Base-by-base conservation (phyloP, 345 rosid genomes). In the Acer campestre region DNA sequence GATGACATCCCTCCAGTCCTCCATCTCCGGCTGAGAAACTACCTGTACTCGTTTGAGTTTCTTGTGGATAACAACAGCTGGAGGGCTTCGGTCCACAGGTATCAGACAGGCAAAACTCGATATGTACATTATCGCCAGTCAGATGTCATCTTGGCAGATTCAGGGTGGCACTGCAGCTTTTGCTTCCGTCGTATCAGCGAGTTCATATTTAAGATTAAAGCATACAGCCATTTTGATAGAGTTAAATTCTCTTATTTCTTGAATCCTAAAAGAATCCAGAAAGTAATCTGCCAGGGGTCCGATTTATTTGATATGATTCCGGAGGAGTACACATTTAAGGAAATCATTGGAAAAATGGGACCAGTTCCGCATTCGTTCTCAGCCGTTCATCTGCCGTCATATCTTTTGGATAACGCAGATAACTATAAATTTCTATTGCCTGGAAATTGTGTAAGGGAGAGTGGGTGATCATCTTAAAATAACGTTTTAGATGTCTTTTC, bases 31-130 rank as follows among this genome's bases (percentile, higher is more conserved):
- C 84, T 93, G 48, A 90, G 87, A 83, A 93, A 93, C 66, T 93
- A 93, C 80, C 86, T 93, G 46, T 93, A 93, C 75, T 93, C 98
- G 0, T 93, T 90, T 31, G 98, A 93, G 90, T 93, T 90, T 84
- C 89, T 89, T 1, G 82, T 87, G 68, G 97, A 92, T 72, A 78
- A 83, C 44, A 89, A 88, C 79, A 92, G 97, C 86, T 93, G 98
- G 98, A 89, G 98, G 80, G 95, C 97, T 4, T 92, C 98, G 0
- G 92, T 93, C 20, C 98, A 94, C 71, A 80, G 83, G 68, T 89
- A 89, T 74, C 82, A 85, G 81, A 65, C 82, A 1, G 93, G 93
- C 20, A 82, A 75, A 77, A 89, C 93, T 0, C 80, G 81, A 40
- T 89, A 89, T 66, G 91, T 87, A 0, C 93, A 89, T 82, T 89